A percentile compares a stretch with the other conserved stretches of the same genome.
phyloP scores from a whole-genome alignment of 139 green algal species.

The Diplosphaera chodatii region DNA sequence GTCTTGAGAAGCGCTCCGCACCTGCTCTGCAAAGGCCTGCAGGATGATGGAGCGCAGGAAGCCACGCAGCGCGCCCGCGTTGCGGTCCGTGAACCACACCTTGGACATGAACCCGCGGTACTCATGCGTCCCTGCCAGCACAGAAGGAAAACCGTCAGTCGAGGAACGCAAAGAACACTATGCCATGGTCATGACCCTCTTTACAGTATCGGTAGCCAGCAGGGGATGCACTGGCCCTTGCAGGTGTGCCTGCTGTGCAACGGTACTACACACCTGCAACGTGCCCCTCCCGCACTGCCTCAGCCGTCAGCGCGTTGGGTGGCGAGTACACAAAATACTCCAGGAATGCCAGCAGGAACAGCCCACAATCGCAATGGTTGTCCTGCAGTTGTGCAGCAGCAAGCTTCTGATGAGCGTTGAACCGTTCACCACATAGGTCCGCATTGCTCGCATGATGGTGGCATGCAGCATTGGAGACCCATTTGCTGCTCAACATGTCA shows the following conservation, averaged over 20 bases:
- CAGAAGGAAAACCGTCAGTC: not conserved
- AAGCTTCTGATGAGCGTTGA: too few species aligned
- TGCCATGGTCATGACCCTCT: too few species aligned
- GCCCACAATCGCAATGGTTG: constrained; percentile 89
- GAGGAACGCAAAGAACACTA: too few species aligned
- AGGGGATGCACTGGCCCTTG: too few species aligned
- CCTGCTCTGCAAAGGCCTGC: constrained; percentile 30
- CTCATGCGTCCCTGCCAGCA: constrained; percentile 1
- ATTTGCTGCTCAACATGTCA: too few species aligned
- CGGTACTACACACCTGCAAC: not conserved
- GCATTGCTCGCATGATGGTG: too few species aligned
- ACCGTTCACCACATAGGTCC: too few species aligned
- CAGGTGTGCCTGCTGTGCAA: too few species aligned
- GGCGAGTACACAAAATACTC: constrained; percentile 65
- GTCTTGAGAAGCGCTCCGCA: not conserved
- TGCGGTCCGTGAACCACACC: constrained; percentile 51
- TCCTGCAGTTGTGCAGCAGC: too few species aligned
- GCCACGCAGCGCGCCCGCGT: constrained; percentile 44
- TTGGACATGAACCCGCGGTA: constrained; percentile 39
- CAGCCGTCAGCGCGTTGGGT: constrained; percentile 1
- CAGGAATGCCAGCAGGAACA: constrained; percentile 82
- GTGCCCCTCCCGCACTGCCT: not conserved
- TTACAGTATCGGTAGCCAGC: too few species aligned
- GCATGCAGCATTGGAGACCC: too few species aligned
- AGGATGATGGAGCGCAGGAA: constrained; percentile 42